Evolutionary conservation across 1,284 basidiomycete species (phyloP), one percentile per base, ranked within the genome.

Genomic region (Serendipita sp.): DNA sequence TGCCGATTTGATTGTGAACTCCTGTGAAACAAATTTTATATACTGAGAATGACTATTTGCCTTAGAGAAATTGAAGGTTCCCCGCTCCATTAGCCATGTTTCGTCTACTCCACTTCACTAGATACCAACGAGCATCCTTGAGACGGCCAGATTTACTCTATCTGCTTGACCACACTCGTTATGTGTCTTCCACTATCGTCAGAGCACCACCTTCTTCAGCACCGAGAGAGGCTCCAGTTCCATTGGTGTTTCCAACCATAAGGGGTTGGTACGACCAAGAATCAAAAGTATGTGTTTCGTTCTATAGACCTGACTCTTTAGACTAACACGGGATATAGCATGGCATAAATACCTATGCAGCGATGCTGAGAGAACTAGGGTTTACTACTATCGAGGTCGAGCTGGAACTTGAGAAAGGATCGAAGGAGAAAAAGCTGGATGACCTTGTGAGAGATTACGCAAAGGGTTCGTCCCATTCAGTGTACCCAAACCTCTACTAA

Each of bases 381-480:
- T 58, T 26, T n/a, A 58, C 53, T n/a, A 58, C 53, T 4, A n/a
- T 58, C 15, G 53, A 58, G 30, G 30, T 58, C 53, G 53, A 58
- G 12, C 30, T 58, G 1, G 53, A 58, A 12, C 22, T 30, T 6
- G 5, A n/a, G n/a, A 6, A n/a, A 58, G 32, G 15, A n/a, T 58
- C 15, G 6, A 29, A n/a, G 32, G 10, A 35, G 10, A 30, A 10
- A 35, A 58, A 8, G 15, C n/a, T 58, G 8, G 22, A 58, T 2
- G 32, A 35, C 10, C n/a, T 58, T 10, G 6, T 58, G 30, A 35
- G 53, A 6, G 32, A 30, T n/a, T 58, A 58, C 32, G 53, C 53
- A 58, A 58, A 58, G 10, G 53, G 53, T 34, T 6, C 2, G 53
- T 8, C n/a, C n/a, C 4, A 12, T 35, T 34, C 17, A 26, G 10